Base-by-base conservation (phyloP, 805 yeast species). In the Blastobotrys chiropterorum region DNA sequence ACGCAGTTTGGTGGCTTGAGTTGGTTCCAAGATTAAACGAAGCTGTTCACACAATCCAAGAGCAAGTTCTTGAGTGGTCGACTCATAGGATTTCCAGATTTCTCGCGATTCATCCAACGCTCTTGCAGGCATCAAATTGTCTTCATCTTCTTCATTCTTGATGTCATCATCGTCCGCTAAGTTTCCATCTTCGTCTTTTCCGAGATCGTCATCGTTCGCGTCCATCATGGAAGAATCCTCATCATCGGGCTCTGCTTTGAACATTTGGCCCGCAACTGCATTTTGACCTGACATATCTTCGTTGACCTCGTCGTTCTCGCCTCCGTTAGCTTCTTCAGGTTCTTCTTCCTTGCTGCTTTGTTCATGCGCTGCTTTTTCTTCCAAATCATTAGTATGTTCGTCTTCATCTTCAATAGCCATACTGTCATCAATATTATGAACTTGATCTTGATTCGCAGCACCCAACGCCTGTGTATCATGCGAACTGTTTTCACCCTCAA, bases 391-490 rank as follows among this genome's bases (percentile, higher is more conserved):
- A 19, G 48, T n/a, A 38, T 57, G 56, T 31, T 59, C 61, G 14
- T 64, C 67, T n/a, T 66, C 65, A 16, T 66, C 72, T 3, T 72
- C 77, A 2, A 69, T 68, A 3, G 65, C 65, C 63, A 65, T 59
- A 19, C 58, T 57, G 22, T 68, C 69, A 22, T 53, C 54, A 86
- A 52, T 53, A 90, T 77, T 66, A 64, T 88, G 94, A 14, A 79
- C 72, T 62, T 86, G 90, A 45, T 90, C 96, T 61, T 82, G 78
- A 54, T 81, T 80, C 3, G 97, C 95, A 44, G 90, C 83, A 19
- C 98, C 98, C 48, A 94, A 71, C 0, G 98, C 99, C 67, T 94
- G 98, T 0, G 96, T 87, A 47, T 87, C 90, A 51, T 72, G 75
- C 26, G 84, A 82, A 2, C 92, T 80, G 55, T 85, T 84, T 45